Percentiles rank a stretch among this genome's conserved stretches.
Conservation (phyloP, 768 basidiomycete genomes). For the Boletus tomentosulus region DNA sequence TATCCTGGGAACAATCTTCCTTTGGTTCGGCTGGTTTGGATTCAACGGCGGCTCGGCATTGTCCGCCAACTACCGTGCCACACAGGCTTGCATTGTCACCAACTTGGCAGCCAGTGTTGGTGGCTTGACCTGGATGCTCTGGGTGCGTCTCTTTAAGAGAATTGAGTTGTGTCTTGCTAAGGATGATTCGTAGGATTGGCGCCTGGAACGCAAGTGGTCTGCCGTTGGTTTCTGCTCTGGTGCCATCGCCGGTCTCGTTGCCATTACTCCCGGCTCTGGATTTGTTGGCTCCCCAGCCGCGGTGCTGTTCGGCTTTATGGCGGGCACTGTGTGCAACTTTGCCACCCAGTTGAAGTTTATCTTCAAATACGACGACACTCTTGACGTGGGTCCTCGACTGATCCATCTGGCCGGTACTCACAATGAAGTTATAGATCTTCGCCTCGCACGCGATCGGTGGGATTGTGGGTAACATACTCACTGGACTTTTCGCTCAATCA, state of each 20-base stretch:
- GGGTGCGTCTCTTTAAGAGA: constrained; percentile 42
- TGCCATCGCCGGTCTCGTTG: constrained; percentile 85
- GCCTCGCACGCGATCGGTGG: constrained; percentile 81
- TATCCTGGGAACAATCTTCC: constrained; percentile 86
- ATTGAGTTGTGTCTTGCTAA: background rate
- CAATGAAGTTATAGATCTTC: constrained; percentile 59
- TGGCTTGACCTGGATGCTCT: constrained; percentile 89
- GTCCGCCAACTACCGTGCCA: constrained; percentile 82
- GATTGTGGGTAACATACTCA: constrained; percentile 76
- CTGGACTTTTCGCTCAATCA: constrained; percentile 82
- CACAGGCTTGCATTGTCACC: constrained; percentile 87
- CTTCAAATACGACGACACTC: constrained; percentile 69
- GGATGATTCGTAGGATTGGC: constrained; percentile 62
- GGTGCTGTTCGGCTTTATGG: constrained; percentile 80
- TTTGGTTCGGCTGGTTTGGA: constrained; percentile 96
- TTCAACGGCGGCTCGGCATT: constrained; percentile 94
- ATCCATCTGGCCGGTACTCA: background rate
- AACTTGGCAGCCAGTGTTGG: constrained; percentile 90
- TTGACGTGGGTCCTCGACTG: constrained; percentile 53
- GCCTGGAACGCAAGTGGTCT: constrained; percentile 90
- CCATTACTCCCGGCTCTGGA: constrained; percentile 83
- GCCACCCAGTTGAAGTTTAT: constrained; percentile 93
- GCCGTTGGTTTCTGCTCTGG: constrained; percentile 96
- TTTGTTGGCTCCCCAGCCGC: constrained; percentile 80
- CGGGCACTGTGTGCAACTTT: constrained; percentile 85